phyloP scores from a whole-genome alignment of 495 filamentous ascomycete genomes.

The Chaetomium cochliodes region DNA sequence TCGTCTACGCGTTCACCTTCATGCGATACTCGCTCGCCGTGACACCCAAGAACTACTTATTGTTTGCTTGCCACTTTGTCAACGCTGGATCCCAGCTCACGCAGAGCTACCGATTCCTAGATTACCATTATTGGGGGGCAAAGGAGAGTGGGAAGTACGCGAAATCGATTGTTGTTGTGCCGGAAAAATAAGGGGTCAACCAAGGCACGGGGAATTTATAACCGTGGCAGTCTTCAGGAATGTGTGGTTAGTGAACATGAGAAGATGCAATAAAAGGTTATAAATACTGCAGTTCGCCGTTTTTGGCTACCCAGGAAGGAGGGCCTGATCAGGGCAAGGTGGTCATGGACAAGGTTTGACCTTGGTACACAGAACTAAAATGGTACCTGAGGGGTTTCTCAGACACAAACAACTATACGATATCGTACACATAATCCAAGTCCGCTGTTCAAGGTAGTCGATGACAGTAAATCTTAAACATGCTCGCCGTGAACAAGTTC shows the following conservation, averaged over 20 bases:
- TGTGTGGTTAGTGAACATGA: too few species aligned
- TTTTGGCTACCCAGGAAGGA: too few species aligned
- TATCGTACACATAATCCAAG: constrained; percentile 3
- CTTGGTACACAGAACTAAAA: not conserved
- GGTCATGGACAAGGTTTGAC: not conserved
- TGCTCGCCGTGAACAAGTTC: constrained; percentile 13
- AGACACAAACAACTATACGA: not conserved
- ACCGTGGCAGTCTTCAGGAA: too few species aligned
- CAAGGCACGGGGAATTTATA: not conserved
- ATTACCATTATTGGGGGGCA: not conserved
- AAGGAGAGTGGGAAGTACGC: not conserved
- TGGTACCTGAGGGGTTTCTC: not conserved
- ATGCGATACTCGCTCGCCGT: not conserved
- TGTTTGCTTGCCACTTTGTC: not conserved
- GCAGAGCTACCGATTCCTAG: not conserved
- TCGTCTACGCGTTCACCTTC: not conserved
- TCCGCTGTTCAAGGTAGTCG: not conserved
- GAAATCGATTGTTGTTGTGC: not conserved
- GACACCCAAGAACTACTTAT: not conserved
- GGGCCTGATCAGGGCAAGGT: not conserved
- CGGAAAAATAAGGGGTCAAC: not conserved
- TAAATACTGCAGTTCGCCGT: too few species aligned
- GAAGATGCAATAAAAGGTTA: too few species aligned
- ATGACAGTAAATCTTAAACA: constrained; percentile 4
- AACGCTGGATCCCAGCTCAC: not conserved